Conservation (phyloP, 306 rosid species). For the Casuarina equisetifolia region DNA sequence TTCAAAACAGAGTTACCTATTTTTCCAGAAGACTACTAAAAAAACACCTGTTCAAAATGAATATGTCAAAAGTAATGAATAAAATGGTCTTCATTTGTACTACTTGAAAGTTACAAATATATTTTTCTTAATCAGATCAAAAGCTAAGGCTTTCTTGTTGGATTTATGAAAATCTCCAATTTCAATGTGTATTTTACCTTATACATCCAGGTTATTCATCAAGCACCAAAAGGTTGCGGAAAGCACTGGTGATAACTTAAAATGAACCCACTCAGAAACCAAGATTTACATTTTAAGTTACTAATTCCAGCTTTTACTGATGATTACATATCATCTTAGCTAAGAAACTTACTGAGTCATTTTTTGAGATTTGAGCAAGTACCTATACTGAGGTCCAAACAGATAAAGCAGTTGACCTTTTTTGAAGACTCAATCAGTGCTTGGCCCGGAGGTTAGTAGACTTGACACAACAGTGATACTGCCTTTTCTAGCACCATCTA, state of each 20-base stretch:
- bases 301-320: background rate
- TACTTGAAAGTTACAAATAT: background rate
- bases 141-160: background rate
- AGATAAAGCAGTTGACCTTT: background rate
- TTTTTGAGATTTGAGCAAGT: too few species aligned
- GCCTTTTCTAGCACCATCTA: background rate
- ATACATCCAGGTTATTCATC: background rate
- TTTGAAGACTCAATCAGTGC: background rate
- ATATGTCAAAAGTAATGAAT: background rate
- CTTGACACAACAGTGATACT: background rate
- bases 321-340: background rate
- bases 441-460: background rate
- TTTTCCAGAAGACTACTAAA: background rate
- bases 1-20: slow-evolving; percentile 5
- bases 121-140: background rate
- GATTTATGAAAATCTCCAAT: background rate
- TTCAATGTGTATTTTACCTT: background rate
- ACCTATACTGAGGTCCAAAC: background rate
- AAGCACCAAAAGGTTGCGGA: background rate
- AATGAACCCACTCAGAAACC: background rate
- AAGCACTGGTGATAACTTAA: background rate
- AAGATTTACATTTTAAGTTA: too few species aligned
- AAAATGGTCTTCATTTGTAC: background rate
- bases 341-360: background rate
- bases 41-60: slow-evolving; percentile 12